Base-by-base conservation (phyloP, 2,329 filamentous ascomycete species). In the Chalaropsis thielavioides region DNA sequence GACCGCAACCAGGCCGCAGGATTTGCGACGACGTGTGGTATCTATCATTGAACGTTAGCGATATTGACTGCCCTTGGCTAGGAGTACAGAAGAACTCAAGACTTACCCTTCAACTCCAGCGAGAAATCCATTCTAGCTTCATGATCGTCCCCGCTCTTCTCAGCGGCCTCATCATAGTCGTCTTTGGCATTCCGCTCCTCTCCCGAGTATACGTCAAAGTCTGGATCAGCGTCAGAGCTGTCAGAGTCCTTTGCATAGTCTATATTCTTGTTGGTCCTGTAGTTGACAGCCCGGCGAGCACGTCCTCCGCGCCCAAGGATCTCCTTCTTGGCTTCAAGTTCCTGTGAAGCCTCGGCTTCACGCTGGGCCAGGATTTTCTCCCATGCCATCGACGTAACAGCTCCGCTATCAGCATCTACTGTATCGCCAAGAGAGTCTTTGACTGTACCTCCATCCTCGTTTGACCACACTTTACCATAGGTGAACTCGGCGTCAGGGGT, bases 381-480 rank as follows among this genome's bases (percentile, higher is more conserved):
- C 95, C 95, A 99, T 0, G 95, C 68, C 44, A 46, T 79, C 0
- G 79, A 77, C 7, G 79, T 73, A 4, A 81, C 77, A 6, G 82
- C 80, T 31, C 82, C 78, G 1, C 80, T 77, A 5, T 77, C 76
- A 27, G 80, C 77, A 24, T 61, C 31, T 1, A 11, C 6, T 11
- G 15, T 19, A 15, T 17, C 31, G 4, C 58, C 59, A 1, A 75
- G 74, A 44, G 83, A 78, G 24, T 88, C 80, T 19, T 88, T 86
- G 61, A 86, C 81, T 5, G 95, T 78, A 0, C 79, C 78, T 7
- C 82, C 83, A 69, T 84, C 83, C 43, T 95, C 88, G 70, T 95
- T 95, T 3, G 87, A 88, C 94, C 94, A 99, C 1, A 99, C 87
- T 56, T 90, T 84, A 46, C 92, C 92, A 74, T 94, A 90, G 3